A percentile compares a stretch with the other conserved stretches of the same genome.
Evolutionary conservation across 345 rosid species (phyloP).

Genomic region (Cardiospermum halicacabum): DNA sequence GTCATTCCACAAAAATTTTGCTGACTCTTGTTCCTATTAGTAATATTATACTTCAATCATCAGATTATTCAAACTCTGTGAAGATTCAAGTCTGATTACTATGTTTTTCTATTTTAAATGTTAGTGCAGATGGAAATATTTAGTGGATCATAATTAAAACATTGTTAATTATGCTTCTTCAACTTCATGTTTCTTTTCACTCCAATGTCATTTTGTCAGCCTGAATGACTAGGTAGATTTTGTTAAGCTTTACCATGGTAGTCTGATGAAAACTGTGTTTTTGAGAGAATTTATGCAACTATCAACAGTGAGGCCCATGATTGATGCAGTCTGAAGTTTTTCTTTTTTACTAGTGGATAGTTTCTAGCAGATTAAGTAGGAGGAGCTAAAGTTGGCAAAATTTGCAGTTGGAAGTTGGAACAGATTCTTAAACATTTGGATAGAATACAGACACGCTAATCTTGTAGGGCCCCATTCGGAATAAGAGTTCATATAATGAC

Average conservation of each 20-base stretch:
- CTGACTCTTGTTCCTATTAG: too few species aligned
- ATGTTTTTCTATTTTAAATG: neutral
- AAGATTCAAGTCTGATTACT: neutral
- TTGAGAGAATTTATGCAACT: neutral
- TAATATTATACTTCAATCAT: too few species aligned
- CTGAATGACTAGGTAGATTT: neutral
- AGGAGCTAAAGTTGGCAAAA: neutral
- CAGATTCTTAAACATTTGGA: neutral
- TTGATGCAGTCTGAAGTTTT: neutral
- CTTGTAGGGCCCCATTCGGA: too few species aligned
- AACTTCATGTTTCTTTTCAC: neutral
- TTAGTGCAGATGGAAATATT: neutral
- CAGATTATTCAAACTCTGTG: neutral
- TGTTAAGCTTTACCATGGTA: neutral
- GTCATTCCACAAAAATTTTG: conserved; percentile 4
- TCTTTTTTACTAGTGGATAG: neutral
- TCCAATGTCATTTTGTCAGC: neutral
- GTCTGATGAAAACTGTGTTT: neutral
- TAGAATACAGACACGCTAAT: too few species aligned
- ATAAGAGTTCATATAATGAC: too few species aligned
- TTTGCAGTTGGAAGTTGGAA: neutral
- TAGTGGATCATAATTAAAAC: neutral
- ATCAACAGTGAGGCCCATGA: neutral
- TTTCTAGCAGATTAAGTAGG: neutral
- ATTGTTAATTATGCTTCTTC: neutral